phyloP scores from a whole-genome alignment of 73 alveolate genomes.

The Tetrahymena borealis region DNA sequence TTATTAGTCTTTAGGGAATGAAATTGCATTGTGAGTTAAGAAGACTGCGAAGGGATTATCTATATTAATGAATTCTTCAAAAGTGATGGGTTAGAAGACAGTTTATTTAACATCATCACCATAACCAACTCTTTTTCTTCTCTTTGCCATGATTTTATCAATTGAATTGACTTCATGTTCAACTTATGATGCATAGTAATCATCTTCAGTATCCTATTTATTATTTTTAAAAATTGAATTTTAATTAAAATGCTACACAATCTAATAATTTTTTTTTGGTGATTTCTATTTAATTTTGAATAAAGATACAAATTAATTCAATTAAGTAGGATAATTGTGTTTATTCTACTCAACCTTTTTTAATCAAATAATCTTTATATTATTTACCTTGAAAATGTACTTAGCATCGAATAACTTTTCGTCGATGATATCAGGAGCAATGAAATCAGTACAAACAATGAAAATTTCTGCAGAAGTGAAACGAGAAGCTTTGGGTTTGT shows the following conservation, averaged over 20 bases:
- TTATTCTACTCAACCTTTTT: too few relatives aligned
- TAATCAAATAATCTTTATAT: too few relatives aligned
- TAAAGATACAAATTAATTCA: background rate
- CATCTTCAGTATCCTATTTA: slow-evolving; percentile 68
- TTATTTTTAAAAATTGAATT: slow-evolving; percentile 49
- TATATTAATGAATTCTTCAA: slow-evolving; percentile 76
- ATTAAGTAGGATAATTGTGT: background rate
- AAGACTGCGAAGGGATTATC: slow-evolving; percentile 87
- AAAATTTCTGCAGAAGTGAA: slow-evolving; percentile 95
- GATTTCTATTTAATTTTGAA: background rate
- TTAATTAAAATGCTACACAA: background rate
- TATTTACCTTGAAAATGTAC: slow-evolving; percentile 75
- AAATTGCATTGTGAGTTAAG: slow-evolving; percentile 60
- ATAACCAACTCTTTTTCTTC: slow-evolving; percentile 88
- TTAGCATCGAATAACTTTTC: slow-evolving; percentile 94
- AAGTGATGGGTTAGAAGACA: slow-evolving; percentile 70
- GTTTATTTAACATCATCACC: slow-evolving; percentile 64
- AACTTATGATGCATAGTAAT: slow-evolving; percentile 28
- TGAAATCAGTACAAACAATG: slow-evolving; percentile 87
- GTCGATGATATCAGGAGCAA: slow-evolving; percentile 93
- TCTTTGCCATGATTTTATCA: slow-evolving; percentile 75
- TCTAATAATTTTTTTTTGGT: background rate
- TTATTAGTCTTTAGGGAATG: slow-evolving; percentile 60
- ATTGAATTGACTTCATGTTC: slow-evolving; percentile 57
- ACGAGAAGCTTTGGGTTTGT: slow-evolving; percentile 96